Evolutionary conservation across 164 flowering plant species (phyloP), one percentile per base, ranked within the genome.

Genomic region (Annona cherimola): DNA sequence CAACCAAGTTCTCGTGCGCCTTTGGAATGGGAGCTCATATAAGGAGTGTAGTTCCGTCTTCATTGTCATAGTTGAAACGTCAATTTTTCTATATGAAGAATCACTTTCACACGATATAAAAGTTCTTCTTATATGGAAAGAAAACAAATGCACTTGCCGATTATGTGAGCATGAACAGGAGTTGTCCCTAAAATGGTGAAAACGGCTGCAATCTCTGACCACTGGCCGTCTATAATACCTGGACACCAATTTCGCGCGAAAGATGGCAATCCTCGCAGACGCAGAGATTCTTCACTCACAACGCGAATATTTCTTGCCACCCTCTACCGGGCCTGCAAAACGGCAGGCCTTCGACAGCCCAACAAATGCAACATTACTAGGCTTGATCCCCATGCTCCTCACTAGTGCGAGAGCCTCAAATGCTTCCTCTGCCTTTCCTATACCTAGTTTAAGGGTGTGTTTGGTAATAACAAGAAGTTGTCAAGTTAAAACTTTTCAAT

Each of bases 331-430:
- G 11, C 83, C 79, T 3, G 68, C 77, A 74, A 73, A 79, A 69
- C 77, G 76, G 65, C 81, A 81, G 14, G 73, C 81, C 42, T 73
- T 80, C 69, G 76, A 61, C 41, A 80, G 75, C 68, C 83, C 83
- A 11, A 80, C 72, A 75, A 80, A 80, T 6, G 83, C 78, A 39
- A 80, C 68, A 57, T 76, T 75, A 60, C 50, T 78, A 8, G 76
- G 78, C 71, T 73, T 77, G 40, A 77, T 55, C 54, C 73, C 76
- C 11, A 3, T 46, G 2, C 62, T 60, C 62, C 45, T 59, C 82
- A 76, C 74, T 20, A 42, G 62, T 11, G n/a, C 3, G 20, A 79
- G 76, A 41, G 76, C 66, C 59, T 40, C 44, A 64, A 79, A 76
- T 70, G 82, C 82, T 64, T 67, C 73, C 61, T 79, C 77, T 43